Base-by-base conservation (phyloP, 805 yeast genomes). In the Starmerella cellae region DNA sequence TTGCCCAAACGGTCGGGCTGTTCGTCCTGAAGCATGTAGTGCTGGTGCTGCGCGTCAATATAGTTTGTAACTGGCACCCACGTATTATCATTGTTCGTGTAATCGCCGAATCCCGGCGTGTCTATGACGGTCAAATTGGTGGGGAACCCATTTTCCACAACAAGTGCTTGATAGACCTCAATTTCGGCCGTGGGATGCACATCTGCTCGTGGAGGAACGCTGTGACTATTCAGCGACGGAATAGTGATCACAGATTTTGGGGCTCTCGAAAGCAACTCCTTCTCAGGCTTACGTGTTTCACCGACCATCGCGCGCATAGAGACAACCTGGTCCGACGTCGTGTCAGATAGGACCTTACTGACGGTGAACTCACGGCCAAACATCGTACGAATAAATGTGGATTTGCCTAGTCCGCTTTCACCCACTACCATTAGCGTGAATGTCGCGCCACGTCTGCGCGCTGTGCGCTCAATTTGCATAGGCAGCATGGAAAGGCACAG, bases 21-120 rank as follows among this genome's bases (percentile, higher is more conserved):
- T 58, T 84, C 91, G 59, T 85, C 95, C 60, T 82, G 95, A 60
- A 81, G 81, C 88, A 85, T 80, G 60, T 65, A 84, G 20, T 80
- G 71, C 56, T 79, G 85, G 57, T 83, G 91, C 65, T 85, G 95
- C 58, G 83, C 93, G 61, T 85, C 95, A 49, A 87, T 75, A 61
- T 83, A 87, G 60, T 83, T 94, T 47, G 81, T 69, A 53, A 84
- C 73, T 30, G 95, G 84, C 46, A 77, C 79, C 93, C 94, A 84
- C 35, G 91, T 71, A 59, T 80, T 79, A 55, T 71, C 72, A 64
- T 85, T 87, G 66, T 85, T 80, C 50, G 84, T 80, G 60, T 79
- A 81, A 59, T 83, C 93, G 47, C 95, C 96, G 60, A 84, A 83
- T 1, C 95, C 95, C 8, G 95, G 95, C 2, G 95, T 83, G 62